Conservation (phyloP, 768 basidiomycete species). For the Cytidiella melzeri region DNA sequence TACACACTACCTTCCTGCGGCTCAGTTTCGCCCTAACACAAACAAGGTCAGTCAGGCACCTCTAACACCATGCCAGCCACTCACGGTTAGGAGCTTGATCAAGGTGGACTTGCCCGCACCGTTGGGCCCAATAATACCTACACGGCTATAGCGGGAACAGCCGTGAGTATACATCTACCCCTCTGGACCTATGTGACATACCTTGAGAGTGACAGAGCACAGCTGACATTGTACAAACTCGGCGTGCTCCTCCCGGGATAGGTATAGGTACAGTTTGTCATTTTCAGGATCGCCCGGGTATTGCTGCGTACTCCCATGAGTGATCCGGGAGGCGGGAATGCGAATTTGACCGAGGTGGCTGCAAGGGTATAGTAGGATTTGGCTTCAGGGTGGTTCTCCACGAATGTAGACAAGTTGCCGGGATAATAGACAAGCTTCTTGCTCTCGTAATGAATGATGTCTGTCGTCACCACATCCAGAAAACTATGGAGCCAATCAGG, state of each 20-base stretch:
- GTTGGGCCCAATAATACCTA: constrained; percentile 89
- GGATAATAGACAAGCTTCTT: constrained; percentile 97
- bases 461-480: constrained; percentile 91
- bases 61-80: constrained; percentile 17
- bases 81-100: constrained; percentile 86
- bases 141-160: constrained; percentile 51
- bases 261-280: constrained; percentile 87
- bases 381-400: constrained; percentile 85
- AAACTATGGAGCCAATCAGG: constrained; percentile 47
- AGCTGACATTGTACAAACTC: constrained; percentile 82
- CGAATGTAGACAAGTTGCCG: constrained; percentile 88
- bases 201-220: constrained; percentile 91
- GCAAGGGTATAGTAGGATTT: constrained; percentile 96
- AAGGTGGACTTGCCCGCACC: constrained; percentile 96
- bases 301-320: constrained; percentile 96
- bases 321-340: constrained; percentile 93
- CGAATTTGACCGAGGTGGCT: constrained; percentile 89
- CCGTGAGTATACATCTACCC: not conserved
- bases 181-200: constrained; percentile 25
- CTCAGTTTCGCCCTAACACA: constrained; percentile 71
- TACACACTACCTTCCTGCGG: constrained; percentile 91
- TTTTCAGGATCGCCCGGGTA: constrained; percentile 92
- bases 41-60: not conserved
- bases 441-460: constrained; percentile 94
- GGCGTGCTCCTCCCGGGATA: constrained; percentile 82